Percentiles rank a stretch among this genome's conserved stretches.
Conservation (phyloP, 306 rosid species). For the Prunus salicina region DNA sequence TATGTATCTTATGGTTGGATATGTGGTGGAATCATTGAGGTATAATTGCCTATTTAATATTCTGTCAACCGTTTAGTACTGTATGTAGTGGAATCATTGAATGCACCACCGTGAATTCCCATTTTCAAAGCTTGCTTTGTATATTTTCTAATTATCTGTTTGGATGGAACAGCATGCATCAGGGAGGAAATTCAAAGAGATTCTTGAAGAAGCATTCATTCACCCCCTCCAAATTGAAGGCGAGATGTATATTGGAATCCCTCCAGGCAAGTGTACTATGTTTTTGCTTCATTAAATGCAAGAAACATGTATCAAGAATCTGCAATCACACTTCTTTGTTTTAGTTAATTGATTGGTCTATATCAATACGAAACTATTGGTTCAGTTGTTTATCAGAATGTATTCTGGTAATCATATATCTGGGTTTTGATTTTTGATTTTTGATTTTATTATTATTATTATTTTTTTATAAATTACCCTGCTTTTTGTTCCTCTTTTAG, state of each 20-base stretch:
- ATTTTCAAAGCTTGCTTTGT: conserved; percentile 16
- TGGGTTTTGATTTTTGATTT: conserved; percentile 1
- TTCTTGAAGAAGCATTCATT: conserved; percentile 88
- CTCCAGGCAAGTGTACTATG: conserved; percentile 68
- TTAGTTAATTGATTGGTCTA: background rate
- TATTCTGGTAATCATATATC: background rate
- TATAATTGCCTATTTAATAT: conserved; percentile 25
- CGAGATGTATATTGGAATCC: conserved; percentile 90
- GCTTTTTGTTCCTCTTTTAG: conserved; percentile 29
- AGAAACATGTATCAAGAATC: background rate
- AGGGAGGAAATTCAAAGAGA: conserved; percentile 85
- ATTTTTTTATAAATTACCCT: background rate
- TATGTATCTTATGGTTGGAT: conserved; percentile 85
- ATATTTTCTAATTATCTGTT: conserved; percentile 34
- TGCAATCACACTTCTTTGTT: background rate
- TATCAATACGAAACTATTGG: background rate
- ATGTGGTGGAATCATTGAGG: conserved; percentile 98
- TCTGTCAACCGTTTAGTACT: background rate
- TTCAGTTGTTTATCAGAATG: background rate
- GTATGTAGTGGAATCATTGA: background rate
- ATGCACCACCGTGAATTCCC: background rate
- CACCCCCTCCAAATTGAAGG: conserved; percentile 84
- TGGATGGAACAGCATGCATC: conserved; percentile 70
- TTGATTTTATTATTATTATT: background rate
- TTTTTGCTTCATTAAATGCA: background rate